Evolutionary conservation across 2,329 filamentous ascomycete species (phyloP).

Genomic region (Periconia digitata): DNA sequence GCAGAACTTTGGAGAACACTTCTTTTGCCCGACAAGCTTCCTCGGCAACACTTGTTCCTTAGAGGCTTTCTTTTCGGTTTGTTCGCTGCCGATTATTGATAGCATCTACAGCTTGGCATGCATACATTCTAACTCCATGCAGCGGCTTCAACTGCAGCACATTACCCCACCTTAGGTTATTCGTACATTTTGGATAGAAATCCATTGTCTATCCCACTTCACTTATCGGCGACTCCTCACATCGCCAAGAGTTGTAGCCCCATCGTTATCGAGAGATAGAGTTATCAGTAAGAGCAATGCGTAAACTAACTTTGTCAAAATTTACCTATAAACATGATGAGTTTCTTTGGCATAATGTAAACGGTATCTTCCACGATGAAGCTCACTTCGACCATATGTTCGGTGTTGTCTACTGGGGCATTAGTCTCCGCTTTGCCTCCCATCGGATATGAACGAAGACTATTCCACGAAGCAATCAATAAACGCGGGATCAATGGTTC

Average conservation of each 20-base stretch:
- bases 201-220: neutral
- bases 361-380: conserved; percentile 1
- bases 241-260: neutral
- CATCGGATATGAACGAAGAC: conserved; percentile 23
- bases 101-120: neutral
- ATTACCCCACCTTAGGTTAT: neutral
- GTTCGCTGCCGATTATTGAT: neutral
- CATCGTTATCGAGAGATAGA: neutral
- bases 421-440: conserved; percentile 16
- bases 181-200: neutral
- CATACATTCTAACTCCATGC: neutral
- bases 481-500: conserved; percentile 17
- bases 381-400: neutral
- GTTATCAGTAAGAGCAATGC: neutral
- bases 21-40: neutral
- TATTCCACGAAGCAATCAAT: conserved; percentile 20
- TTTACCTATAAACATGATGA: neutral
- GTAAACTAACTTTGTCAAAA: neutral
- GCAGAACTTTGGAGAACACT: no score
- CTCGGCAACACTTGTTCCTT: neutral
- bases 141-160: neutral
- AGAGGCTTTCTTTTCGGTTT: neutral
- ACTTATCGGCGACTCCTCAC: neutral
- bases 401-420: neutral
- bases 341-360: neutral